Conservation (phyloP, 352 stramenopile species). For the Globisporangium emineosum region DNA sequence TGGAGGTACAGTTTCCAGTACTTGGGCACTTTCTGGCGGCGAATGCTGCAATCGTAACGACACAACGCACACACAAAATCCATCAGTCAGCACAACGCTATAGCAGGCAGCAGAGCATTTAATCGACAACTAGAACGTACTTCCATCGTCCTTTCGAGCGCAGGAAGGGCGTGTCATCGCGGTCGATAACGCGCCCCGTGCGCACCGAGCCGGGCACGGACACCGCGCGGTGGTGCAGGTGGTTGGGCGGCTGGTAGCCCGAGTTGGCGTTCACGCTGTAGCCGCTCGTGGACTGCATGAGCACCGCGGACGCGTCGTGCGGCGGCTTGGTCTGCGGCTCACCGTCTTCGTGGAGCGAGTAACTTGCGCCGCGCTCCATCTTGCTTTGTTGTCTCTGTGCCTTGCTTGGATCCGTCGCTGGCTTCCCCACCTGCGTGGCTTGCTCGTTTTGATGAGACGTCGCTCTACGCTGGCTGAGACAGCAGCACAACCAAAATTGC, state of each 20-base stretch:
- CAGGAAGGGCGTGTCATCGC: constrained; percentile 56
- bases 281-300: constrained; percentile 16
- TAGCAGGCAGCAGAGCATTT: not conserved
- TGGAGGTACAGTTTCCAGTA: constrained; percentile 85
- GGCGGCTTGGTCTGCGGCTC: constrained; percentile 19
- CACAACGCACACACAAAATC: not conserved
- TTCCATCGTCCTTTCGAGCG: constrained; percentile 80
- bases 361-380: constrained; percentile 43
- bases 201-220: constrained; percentile 17
- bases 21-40: constrained; percentile 66
- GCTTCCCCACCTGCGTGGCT: too few relatives aligned
- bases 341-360: constrained; percentile 40
- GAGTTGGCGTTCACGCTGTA: constrained; percentile 16
- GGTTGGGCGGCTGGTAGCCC: constrained; percentile 15
- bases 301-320: constrained; percentile 11
- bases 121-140: constrained; percentile 28
- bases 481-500: not conserved
- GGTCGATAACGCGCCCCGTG: constrained; percentile 72
- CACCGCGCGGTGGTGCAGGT: constrained; percentile 14
- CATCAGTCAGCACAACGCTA: constrained; percentile 5
- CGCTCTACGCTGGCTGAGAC: not conserved
- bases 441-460: not conserved
- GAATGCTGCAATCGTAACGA: constrained; percentile 44
- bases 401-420: not conserved
- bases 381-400: not conserved